A percentile compares a stretch with the other conserved stretches of the same genome.
Evolutionary conservation across 768 basidiomycete genomes (phyloP).

Genomic region (Agaricus sinodeliciosus): DNA sequence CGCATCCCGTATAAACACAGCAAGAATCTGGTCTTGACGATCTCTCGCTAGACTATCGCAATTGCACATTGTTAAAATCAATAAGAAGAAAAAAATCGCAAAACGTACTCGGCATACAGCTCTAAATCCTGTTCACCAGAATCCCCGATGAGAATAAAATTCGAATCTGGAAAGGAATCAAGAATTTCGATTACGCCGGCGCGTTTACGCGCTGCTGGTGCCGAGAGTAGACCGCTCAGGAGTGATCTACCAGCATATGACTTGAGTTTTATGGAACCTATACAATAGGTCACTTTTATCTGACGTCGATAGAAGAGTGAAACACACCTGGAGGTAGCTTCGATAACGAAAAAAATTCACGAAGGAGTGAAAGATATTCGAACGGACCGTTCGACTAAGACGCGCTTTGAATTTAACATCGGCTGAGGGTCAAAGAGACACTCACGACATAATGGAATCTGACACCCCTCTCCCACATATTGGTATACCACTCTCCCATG

Average conservation of each 20-base stretch:
- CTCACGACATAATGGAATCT: slow-evolving; percentile 87
- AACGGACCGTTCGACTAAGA: slow-evolving; percentile 82
- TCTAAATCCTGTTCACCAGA: slow-evolving; percentile 95
- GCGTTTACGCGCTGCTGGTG: slow-evolving; percentile 79
- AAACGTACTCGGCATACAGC: slow-evolving; percentile 64
- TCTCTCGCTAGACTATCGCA: slow-evolving; percentile 52
- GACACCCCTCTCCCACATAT: slow-evolving; percentile 65
- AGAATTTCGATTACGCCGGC: slow-evolving; percentile 74
- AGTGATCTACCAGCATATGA: slow-evolving; percentile 83
- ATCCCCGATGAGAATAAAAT: slow-evolving; percentile 86
- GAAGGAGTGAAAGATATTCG: slow-evolving; percentile 73
- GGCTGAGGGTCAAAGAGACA: slow-evolving; percentile 12
- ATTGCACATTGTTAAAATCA: not conserved
- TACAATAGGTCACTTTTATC: not conserved
- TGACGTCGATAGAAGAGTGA: not conserved
- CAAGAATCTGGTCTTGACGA: slow-evolving; percentile 62
- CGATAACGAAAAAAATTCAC: slow-evolving; percentile 66
- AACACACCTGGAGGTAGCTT: slow-evolving; percentile 55
- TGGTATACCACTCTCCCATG: slow-evolving; percentile 74
- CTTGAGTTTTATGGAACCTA: slow-evolving; percentile 73
- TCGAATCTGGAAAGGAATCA: slow-evolving; percentile 63
- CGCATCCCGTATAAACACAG: slow-evolving; percentile 81
- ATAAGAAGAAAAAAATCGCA: not conserved
- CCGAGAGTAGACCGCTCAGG: slow-evolving; percentile 75
- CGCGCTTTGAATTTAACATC: not conserved